phyloP scores from a whole-genome alignment of 164 flowering plant species.

The Hamamelis virginiana region DNA sequence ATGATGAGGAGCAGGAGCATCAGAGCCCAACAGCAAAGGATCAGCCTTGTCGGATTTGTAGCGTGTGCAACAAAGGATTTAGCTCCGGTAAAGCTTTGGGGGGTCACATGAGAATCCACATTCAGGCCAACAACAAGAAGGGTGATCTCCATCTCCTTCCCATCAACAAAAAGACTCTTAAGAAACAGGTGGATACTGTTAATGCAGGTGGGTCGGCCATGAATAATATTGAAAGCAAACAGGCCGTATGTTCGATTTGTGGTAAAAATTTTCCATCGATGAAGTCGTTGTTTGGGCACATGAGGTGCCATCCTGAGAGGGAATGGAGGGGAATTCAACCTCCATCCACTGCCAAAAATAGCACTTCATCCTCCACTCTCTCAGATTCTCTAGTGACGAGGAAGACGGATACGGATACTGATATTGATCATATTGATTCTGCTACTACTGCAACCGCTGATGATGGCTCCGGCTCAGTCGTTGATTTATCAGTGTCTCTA shows the following conservation, averaged over 20 bases:
- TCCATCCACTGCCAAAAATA: constrained; percentile 25
- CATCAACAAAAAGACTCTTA: not conserved
- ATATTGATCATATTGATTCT: constrained; percentile 20
- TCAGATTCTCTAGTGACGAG: constrained; percentile 5
- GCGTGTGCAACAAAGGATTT: constrained; percentile 33
- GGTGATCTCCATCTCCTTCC: not conserved
- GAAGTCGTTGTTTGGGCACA: constrained; percentile 71
- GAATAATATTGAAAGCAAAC: not conserved
- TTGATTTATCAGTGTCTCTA: constrained; percentile 17
- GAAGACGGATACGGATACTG: not conserved
- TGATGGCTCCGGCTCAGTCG: not conserved
- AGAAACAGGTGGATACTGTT: not conserved
- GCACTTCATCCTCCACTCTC: constrained; percentile 20
- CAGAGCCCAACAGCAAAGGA: too few species aligned
- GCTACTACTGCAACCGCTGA: not conserved
- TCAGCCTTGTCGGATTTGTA: constrained; percentile 18
- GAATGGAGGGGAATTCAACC: constrained; percentile 59
- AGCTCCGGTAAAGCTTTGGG: constrained; percentile 54
- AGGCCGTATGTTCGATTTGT: constrained; percentile 36
- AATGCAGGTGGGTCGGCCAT: too few species aligned
- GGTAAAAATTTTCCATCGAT: constrained; percentile 43
- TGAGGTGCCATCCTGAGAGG: constrained; percentile 77
- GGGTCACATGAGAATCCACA: constrained; percentile 57
- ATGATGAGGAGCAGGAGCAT: too few species aligned
- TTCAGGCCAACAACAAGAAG: constrained; percentile 16